Percentiles rank a stretch among this genome's conserved stretches.
Conservation (phyloP, 2,329 filamentous ascomycete species). For the Fusarium xylarioides region DNA sequence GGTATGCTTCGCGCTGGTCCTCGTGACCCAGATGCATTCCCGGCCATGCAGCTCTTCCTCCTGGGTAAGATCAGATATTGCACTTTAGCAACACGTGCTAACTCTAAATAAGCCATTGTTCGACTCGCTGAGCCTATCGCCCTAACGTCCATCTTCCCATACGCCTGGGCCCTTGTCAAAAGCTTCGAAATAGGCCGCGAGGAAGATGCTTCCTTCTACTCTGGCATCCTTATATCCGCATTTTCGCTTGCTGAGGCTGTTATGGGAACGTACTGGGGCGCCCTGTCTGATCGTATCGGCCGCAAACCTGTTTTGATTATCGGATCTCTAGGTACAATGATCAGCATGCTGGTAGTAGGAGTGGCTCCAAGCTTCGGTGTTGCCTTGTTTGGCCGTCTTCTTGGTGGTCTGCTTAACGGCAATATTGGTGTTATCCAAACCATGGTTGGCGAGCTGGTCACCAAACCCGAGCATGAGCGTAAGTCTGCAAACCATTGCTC, state of each 20-base stretch:
- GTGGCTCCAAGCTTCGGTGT: slow-evolving; percentile 86
- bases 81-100: slow-evolving; percentile 55
- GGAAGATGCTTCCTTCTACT: slow-evolving; percentile 85
- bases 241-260: slow-evolving; percentile 84
- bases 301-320: slow-evolving; percentile 86
- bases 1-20: slow-evolving; percentile 59
- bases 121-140: slow-evolving; percentile 93
- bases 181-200: slow-evolving; percentile 76
- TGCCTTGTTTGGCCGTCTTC: slow-evolving; percentile 76
- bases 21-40: slow-evolving; percentile 78
- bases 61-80: slow-evolving; percentile 68
- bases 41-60: slow-evolving; percentile 82
- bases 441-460: slow-evolving; percentile 90
- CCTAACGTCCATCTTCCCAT: slow-evolving; percentile 92
- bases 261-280: slow-evolving; percentile 90
- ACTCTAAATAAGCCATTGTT: slow-evolving; percentile 75
- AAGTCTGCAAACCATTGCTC: slow-evolving; percentile 52
- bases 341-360: slow-evolving; percentile 84
- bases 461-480: slow-evolving; percentile 86
- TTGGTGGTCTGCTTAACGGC: slow-evolving; percentile 87
- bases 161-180: slow-evolving; percentile 86
- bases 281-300: slow-evolving; percentile 81
- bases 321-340: slow-evolving; percentile 82
- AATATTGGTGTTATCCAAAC: slow-evolving; percentile 93
- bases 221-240: slow-evolving; percentile 86